A percentile compares a stretch with the other conserved stretches of the same genome.
Evolutionary conservation across 2,329 filamentous ascomycete genomes (phyloP).

Genomic region (Pestalotiopsis sp.): DNA sequence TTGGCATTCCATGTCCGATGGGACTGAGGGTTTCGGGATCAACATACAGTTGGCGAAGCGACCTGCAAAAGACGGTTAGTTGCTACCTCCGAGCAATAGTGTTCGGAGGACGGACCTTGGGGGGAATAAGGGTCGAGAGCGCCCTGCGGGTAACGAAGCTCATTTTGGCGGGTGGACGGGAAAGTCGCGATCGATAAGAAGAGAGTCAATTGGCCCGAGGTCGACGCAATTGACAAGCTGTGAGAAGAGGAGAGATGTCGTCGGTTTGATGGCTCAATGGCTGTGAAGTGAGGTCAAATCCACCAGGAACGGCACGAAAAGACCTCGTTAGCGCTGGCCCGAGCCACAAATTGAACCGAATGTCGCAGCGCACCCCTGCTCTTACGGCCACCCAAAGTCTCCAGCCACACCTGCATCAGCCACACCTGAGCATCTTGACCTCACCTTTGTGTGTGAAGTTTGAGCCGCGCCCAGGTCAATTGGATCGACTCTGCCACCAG

Average conservation of each 20-base stretch:
- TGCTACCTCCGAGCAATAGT: neutral
- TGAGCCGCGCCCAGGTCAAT: conserved; percentile 4
- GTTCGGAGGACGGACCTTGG: conserved; percentile 69
- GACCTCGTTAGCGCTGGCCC: conserved; percentile 46
- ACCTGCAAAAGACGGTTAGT: conserved; percentile 53
- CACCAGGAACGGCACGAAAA: conserved; percentile 42
- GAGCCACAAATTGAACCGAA: neutral
- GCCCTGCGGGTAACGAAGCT: conserved; percentile 88
- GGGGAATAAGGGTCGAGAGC: conserved; percentile 98
- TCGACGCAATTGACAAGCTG: conserved; percentile 30
- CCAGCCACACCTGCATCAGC: neutral
- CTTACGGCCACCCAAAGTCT: neutral
- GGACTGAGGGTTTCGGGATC: conserved; percentile 3
- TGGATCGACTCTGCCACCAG: conserved; percentile 4
- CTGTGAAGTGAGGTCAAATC: conserved; percentile 14
- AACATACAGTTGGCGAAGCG: conserved; percentile 80
- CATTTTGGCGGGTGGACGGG: conserved; percentile 65
- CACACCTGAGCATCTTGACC: neutral
- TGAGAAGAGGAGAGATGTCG: conserved; percentile 16
- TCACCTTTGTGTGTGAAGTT: neutral
- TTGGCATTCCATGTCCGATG: neutral
- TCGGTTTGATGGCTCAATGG: conserved; percentile 5
- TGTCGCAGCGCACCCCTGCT: neutral
- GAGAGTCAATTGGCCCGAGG: conserved; percentile 37
- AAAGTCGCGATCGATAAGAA: conserved; percentile 24